phyloP scores from a whole-genome alignment of 306 rosid genomes.

The Dicorynia guianensis region DNA sequence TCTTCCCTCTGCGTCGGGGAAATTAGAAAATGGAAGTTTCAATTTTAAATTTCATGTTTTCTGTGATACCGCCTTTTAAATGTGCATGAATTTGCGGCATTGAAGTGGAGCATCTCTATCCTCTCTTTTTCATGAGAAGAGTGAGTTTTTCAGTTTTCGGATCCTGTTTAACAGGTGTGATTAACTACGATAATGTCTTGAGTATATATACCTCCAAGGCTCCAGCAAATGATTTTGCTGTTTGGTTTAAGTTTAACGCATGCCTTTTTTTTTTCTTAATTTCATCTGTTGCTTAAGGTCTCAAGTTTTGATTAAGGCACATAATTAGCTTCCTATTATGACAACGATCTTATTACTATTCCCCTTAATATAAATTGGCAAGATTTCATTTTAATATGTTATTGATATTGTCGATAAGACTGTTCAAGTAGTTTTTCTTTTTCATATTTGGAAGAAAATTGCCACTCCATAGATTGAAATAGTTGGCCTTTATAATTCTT shows the following conservation, averaged over 20 bases:
- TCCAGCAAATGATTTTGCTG: background rate
- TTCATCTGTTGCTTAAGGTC: background rate
- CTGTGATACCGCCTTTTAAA: background rate
- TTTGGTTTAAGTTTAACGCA: background rate
- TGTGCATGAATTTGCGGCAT: no score
- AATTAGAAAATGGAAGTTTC: background rate
- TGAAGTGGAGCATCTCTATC: no score
- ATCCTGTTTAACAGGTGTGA: background rate
- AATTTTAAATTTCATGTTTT: constrained; percentile 3
- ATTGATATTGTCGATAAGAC: background rate
- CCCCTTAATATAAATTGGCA: background rate
- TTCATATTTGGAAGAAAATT: background rate
- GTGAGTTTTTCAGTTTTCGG: background rate
- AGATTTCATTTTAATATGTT: background rate
- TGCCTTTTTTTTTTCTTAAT: background rate
- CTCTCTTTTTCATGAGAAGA: no score
- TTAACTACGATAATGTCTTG: background rate
- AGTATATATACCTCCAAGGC: background rate
- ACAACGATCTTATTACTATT: no score
- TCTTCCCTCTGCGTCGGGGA: background rate
- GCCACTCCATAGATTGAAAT: constrained; percentile 17
- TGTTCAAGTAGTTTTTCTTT: constrained; percentile 10
- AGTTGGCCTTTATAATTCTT: background rate
- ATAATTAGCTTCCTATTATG: background rate
- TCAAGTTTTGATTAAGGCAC: background rate